Conservation (phyloP, 176 grass and related monocot species). For the Zea luxurians region DNA sequence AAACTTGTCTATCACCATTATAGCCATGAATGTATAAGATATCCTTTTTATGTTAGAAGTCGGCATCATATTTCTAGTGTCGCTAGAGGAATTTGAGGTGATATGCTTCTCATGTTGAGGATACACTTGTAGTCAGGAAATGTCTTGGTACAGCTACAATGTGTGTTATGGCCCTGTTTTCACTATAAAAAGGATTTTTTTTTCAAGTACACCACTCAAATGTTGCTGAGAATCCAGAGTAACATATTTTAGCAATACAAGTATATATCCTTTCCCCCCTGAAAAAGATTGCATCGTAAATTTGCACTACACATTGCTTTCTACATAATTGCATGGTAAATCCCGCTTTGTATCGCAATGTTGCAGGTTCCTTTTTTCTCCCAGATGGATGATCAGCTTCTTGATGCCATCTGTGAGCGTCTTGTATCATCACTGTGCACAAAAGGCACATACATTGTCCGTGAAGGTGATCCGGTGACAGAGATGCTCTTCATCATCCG, state of each 20-base stretch:
- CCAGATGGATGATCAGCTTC: constrained; percentile 88
- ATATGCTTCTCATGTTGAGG: background rate
- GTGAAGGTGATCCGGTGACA: constrained; percentile 89
- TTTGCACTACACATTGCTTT: background rate
- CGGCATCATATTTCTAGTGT: background rate
- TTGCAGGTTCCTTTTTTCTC: constrained; percentile 90
- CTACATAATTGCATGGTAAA: background rate
- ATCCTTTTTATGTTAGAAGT: background rate
- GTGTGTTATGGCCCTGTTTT: background rate
- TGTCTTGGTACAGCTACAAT: background rate
- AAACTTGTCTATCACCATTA: background rate
- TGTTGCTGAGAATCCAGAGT: background rate
- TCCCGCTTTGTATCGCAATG: background rate
- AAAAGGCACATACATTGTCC: constrained; percentile 79
- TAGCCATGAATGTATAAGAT: background rate
- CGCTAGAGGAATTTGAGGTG: background rate
- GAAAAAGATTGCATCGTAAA: background rate
- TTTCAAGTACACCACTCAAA: background rate
- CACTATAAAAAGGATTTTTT: background rate
- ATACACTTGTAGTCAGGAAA: constrained; percentile 1
- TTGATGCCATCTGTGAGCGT: constrained; percentile 91
- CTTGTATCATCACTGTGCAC: constrained; percentile 91
- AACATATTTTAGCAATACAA: background rate
- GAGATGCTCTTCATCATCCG: constrained; percentile 99
- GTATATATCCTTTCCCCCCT: background rate